These are phyloP conservation scores for Antitrichia curtipendula DNA, from an alignment of 225 moss, liverwort and hornwort genomes.

Conservation along the genomic window DNA sequence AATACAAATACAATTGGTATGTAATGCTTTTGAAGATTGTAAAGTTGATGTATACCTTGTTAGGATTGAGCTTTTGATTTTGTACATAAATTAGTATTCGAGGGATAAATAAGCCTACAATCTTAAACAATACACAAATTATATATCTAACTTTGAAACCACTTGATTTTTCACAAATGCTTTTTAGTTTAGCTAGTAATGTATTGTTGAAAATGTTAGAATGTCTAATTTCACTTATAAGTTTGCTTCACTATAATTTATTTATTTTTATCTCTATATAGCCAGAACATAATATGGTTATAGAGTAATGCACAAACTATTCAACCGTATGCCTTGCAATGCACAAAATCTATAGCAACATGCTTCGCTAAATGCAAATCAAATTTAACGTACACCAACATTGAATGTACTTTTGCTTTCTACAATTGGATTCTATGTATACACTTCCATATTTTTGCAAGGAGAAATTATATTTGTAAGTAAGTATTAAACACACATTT, in stretches of 20 bases:
- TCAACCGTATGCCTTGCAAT: too few relatives aligned
- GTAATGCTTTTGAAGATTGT: neutral
- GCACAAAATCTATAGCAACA: too few relatives aligned
- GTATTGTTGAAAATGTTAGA: neutral
- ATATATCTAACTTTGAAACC: neutral
- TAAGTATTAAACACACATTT: neutral
- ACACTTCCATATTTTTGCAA: neutral
- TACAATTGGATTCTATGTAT: fast-evolving
- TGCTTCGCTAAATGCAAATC: neutral
- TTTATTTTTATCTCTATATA: neutral
- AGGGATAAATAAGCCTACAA: neutral
- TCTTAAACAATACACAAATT: neutral
- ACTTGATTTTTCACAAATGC: neutral
- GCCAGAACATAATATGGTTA: neutral
- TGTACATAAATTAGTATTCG: neutral
- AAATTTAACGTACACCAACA: too few relatives aligned
- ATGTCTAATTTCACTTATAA: neutral
- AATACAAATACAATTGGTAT: neutral
- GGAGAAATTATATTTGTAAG: neutral
- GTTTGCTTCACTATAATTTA: neutral
- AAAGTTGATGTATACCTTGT: neutral
- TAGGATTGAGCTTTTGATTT: neutral
- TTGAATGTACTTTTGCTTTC: too few relatives aligned
- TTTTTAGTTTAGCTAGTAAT: neutral
- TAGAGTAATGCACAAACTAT: neutral